Percentiles rank a stretch among this genome's conserved stretches.
Conservation (phyloP, 352 stramenopile species). For the Phytopythium helicoides region DNA sequence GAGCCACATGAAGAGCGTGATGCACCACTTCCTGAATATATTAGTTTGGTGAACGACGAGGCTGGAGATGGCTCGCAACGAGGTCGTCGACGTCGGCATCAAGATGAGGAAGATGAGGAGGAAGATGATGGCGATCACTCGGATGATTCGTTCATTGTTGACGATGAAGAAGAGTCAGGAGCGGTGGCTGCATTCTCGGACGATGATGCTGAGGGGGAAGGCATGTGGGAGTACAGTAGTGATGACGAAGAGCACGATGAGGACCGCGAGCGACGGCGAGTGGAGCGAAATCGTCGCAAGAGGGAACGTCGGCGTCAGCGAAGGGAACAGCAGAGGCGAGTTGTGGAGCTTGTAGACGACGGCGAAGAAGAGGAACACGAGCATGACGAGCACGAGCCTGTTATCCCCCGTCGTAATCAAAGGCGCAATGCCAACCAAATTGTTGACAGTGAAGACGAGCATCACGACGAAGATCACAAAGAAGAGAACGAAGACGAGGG, state of each 20-base stretch:
- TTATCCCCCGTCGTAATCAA: slow-evolving; percentile 15
- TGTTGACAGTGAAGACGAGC: slow-evolving; percentile 34
- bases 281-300: slow-evolving; percentile 11
- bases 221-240: slow-evolving; percentile 17
- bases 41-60: slow-evolving; percentile 33
- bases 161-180: slow-evolving; percentile 35
- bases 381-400: slow-evolving; percentile 7
- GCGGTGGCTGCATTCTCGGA: slow-evolving; percentile 23
- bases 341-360: slow-evolving; percentile 22
- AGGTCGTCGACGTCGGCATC: slow-evolving; percentile 16
- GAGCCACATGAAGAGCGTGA: slow-evolving; percentile 46
- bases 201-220: slow-evolving; percentile 26
- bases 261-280: slow-evolving; percentile 12
- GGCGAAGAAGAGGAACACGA: slow-evolving; percentile 16
- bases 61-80: slow-evolving; percentile 18
- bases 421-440: slow-evolving; percentile 33
- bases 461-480: slow-evolving; percentile 5
- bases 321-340: slow-evolving; percentile 8
- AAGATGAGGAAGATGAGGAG: slow-evolving; percentile 34
- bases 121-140: slow-evolving; percentile 42
- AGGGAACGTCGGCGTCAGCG: slow-evolving; percentile 6
- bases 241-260: slow-evolving; percentile 41
- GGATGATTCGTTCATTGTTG: slow-evolving; percentile 73
- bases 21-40: slow-evolving; percentile 25
- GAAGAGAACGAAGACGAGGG: slow-evolving; percentile 15